Conservation (phyloP, 2,329 filamentous ascomycete species). For the Verticillium albo-atrum region DNA sequence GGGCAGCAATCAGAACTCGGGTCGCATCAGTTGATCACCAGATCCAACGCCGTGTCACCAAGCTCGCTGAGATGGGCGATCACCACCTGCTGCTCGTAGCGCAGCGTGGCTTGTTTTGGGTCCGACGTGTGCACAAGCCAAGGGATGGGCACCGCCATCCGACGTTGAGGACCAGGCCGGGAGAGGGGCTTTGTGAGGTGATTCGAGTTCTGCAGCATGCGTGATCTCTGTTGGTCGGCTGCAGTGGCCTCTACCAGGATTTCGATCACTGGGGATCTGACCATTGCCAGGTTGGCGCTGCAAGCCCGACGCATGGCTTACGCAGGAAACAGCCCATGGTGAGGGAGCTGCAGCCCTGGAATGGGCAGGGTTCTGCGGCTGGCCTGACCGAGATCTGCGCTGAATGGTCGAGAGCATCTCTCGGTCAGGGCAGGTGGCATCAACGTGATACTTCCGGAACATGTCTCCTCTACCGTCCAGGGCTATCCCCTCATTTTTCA, state of each 20-base stretch:
- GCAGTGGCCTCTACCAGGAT: background rate
- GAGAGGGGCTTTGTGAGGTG: background rate
- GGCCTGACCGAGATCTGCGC: background rate
- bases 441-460: background rate
- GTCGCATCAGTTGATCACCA: background rate
- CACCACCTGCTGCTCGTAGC: background rate
- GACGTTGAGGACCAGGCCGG: background rate
- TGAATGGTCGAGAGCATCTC: background rate
- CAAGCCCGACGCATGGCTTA: background rate
- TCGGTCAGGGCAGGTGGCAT: background rate
- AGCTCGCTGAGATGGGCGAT: background rate
- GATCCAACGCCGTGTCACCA: background rate
- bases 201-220: background rate
- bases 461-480: background rate
- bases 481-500: too few relatives aligned
- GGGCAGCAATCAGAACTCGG: background rate
- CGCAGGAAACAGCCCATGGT: background rate
- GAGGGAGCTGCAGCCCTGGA: background rate
- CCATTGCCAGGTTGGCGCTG: background rate
- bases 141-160: background rate
- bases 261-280: background rate
- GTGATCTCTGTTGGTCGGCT: background rate
- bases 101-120: background rate
- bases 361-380: background rate
- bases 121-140: background rate